Conservation (phyloP, 208 protist species). For the Leishmania lainsoni region DNA sequence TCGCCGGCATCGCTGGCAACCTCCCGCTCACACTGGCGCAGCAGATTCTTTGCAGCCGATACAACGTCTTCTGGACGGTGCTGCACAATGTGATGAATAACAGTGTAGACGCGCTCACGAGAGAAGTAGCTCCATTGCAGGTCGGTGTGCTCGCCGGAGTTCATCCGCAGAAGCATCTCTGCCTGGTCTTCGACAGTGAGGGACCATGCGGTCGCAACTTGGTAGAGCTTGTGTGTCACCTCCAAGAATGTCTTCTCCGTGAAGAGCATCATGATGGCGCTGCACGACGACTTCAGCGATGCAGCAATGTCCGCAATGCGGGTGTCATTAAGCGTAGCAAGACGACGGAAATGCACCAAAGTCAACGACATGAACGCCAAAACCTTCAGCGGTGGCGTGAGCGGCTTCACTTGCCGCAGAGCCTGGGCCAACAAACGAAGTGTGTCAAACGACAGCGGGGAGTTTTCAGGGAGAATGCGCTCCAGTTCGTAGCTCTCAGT, state of each 20-base stretch:
- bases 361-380: conserved; percentile 63
- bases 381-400: conserved; percentile 50
- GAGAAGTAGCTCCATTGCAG: conserved; percentile 48
- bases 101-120: conserved; percentile 43
- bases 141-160: conserved; percentile 38
- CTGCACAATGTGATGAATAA: conserved; percentile 47
- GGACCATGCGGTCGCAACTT: conserved; percentile 47
- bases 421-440: conserved; percentile 42
- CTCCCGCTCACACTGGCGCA: conserved; percentile 41
- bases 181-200: conserved; percentile 65
- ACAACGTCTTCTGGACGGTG: conserved; percentile 33
- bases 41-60: conserved; percentile 28
- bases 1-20: conserved; percentile 9
- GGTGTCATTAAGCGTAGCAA: conserved; percentile 49
- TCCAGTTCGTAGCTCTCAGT: conserved; percentile 66
- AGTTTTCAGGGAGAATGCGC: conserved; percentile 60
- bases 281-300: conserved; percentile 65
- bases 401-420: conserved; percentile 36
- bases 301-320: conserved; percentile 55
- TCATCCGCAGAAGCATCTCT: conserved; percentile 57
- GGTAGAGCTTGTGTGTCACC: conserved; percentile 47
- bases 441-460: conserved; percentile 43
- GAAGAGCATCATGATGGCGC: conserved; percentile 54
- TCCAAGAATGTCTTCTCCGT: conserved; percentile 54
- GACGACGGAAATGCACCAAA: conserved; percentile 61